Evolutionary conservation across 1,284 basidiomycete genomes (phyloP).

Genomic region (Trichosporon inkin): DNA sequence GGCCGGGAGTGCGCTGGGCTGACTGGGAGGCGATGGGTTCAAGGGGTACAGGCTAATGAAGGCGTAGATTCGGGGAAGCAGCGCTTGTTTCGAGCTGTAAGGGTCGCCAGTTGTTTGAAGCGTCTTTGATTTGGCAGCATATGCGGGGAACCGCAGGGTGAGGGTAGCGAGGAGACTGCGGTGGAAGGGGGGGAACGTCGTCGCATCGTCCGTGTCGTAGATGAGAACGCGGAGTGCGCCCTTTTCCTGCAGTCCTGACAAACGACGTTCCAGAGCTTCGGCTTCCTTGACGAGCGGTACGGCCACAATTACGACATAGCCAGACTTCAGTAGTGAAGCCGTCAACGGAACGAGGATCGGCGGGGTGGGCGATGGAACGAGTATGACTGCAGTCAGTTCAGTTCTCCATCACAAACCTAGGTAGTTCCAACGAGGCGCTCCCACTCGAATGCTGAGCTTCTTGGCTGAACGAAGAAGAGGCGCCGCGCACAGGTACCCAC

Average conservation of each 20-base stretch:
- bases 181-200: conserved; percentile 49
- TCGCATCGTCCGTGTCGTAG: conserved; percentile 46
- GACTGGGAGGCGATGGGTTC: conserved; percentile 38
- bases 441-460: background rate
- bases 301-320: conserved; percentile 49
- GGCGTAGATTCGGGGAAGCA: conserved; percentile 43
- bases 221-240: conserved; percentile 46
- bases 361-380: conserved; percentile 43
- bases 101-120: conserved; percentile 30
- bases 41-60: conserved; percentile 47
- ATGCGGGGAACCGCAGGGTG: conserved; percentile 44
- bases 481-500: conserved; percentile 23
- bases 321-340: conserved; percentile 42
- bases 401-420: background rate
- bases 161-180: conserved; percentile 46
- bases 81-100: conserved; percentile 39
- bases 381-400: conserved; percentile 36
- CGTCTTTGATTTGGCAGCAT: conserved; percentile 16
- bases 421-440: background rate
- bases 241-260: conserved; percentile 41
- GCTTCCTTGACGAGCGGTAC: conserved; percentile 46
- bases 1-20: conserved; percentile 43
- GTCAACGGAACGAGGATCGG: conserved; percentile 42
- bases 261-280: conserved; percentile 42
- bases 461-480: background rate